Base-by-base conservation (phyloP, 768 basidiomycete genomes). In the Boletus tomentosulus region DNA sequence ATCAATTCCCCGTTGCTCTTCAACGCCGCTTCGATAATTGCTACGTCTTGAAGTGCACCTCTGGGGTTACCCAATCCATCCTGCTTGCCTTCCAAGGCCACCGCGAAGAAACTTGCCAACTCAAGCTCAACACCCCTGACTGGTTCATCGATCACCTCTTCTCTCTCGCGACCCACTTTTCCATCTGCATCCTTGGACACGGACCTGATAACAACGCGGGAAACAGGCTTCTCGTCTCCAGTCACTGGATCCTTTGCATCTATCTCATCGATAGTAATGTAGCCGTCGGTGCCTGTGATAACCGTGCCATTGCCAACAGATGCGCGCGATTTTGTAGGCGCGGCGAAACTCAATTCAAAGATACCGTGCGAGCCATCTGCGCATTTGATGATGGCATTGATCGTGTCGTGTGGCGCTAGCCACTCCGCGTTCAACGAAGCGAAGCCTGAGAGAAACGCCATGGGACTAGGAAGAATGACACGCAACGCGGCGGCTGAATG, bases 361-460 rank as follows among this genome's bases (percentile, higher is more conserved):
- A 78, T 77, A 8, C 87, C 88, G 53, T 84, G 81, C 38, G 76
- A 70, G 22, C 78, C 81, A 31, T 80, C 78, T 13, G 66, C 64
- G 28, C 66, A 63, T 55, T 76, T 74, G 54, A 79, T 70, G 56
- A 82, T 64, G 22, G 80, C 74, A 58, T 83, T 76, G 61, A 96
- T 79, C 9, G 90, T 92, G 73, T 95, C 92, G 60, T 85, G 82
- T 0, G 92, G 92, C 3, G 79, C 75, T 35, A 94, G 81, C 67
- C 84, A 83, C 13, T 83, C 77, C 58, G 84, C 80, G 69, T 85
- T 86, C 34, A 91, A 76, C 4, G 85, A 81, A 10, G 87, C 78
- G 62, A 82, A 80, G 2, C 80, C 83, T 24, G 85, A 79, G 22
- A 95, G 71, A 46, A 78, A 73, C 7, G 75, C 78, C 55, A 86